Percentiles rank a stretch among this genome's conserved stretches.
phyloP scores from a whole-genome alignment of 1,284 basidiomycete species.

The Phenoliferia sp. region DNA sequence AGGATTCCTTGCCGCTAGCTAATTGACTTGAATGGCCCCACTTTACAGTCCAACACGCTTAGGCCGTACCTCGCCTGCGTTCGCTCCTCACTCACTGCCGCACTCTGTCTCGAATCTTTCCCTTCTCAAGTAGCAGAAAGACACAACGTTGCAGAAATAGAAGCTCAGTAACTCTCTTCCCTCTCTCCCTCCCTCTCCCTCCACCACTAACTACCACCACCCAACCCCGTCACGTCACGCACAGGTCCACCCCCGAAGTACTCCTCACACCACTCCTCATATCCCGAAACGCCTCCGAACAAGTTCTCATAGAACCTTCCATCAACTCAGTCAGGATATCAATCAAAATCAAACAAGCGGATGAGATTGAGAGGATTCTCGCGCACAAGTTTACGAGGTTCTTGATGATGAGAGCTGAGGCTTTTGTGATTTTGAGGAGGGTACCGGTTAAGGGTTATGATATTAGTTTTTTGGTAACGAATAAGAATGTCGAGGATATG shows the following conservation, averaged over 20 bases:
- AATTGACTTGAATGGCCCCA: background rate
- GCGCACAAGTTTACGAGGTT: conserved; percentile 99
- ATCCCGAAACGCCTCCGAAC: conserved; percentile 93
- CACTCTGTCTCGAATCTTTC: conserved; percentile 95
- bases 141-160: conserved; percentile 94
- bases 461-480: conserved; percentile 97
- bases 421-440: conserved; percentile 89
- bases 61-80: conserved; percentile 95
- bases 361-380: conserved; percentile 95
- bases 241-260: conserved; percentile 84
- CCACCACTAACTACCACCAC: background rate
- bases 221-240: conserved; percentile 4
- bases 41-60: conserved; percentile 57
- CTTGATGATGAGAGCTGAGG: conserved; percentile 97
- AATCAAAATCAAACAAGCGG: conserved; percentile 98
- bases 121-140: conserved; percentile 94
- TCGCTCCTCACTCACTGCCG: conserved; percentile 91
- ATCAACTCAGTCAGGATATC: conserved; percentile 94
- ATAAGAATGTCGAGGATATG: conserved; percentile 94
- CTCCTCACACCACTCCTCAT: conserved; percentile 88
- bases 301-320: conserved; percentile 91
- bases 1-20: background rate
- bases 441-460: conserved; percentile 97
- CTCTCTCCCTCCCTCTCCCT: background rate
- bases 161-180: conserved; percentile 59